Evolutionary conservation across 352 stramenopile species (phyloP).

Genomic region (Phytopythium helicoides): DNA sequence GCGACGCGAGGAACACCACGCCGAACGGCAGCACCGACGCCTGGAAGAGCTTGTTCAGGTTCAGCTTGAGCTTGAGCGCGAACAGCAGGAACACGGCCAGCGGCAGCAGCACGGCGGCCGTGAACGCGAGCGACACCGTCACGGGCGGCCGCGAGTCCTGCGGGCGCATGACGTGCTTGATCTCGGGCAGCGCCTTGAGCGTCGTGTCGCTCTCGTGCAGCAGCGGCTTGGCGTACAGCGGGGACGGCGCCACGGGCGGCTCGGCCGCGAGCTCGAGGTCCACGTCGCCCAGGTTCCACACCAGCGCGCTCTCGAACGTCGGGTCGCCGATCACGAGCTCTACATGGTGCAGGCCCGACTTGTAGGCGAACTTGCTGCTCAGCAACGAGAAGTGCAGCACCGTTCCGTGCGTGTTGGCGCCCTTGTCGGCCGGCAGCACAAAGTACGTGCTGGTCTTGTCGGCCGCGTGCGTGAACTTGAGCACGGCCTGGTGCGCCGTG

Average conservation of each 20-base stretch:
- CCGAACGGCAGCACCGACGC: conserved; percentile 65
- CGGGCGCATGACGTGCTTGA: conserved; percentile 83
- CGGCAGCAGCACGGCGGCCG: conserved; percentile 52
- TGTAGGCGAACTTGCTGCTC: conserved; percentile 82
- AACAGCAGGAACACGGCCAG: conserved; percentile 65
- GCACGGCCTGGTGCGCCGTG: conserved; percentile 72
- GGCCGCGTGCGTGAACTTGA: conserved; percentile 61
- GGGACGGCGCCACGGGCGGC: conserved; percentile 57
- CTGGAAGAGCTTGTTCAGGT: conserved; percentile 68
- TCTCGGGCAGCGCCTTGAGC: conserved; percentile 81
- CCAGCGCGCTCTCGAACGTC: conserved; percentile 75
- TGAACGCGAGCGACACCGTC: conserved; percentile 68
- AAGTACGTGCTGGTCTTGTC: conserved; percentile 74
- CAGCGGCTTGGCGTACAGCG: conserved; percentile 85
- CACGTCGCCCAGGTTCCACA: conserved; percentile 68
- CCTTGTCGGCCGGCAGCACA: conserved; percentile 46
- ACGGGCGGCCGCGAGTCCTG: conserved; percentile 68
- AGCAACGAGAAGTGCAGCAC: conserved; percentile 58
- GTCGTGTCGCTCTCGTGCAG: conserved; percentile 88
- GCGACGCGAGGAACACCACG: conserved; percentile 67
- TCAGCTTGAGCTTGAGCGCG: conserved; percentile 52
- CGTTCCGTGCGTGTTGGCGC: conserved; percentile 29
- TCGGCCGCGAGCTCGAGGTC: conserved; percentile 64
- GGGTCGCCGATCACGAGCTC: conserved; percentile 76
- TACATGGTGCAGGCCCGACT: conserved; percentile 62